Evolutionary conservation across 345 rosid species (phyloP).

Genomic region (Linum usitatissimum): DNA sequence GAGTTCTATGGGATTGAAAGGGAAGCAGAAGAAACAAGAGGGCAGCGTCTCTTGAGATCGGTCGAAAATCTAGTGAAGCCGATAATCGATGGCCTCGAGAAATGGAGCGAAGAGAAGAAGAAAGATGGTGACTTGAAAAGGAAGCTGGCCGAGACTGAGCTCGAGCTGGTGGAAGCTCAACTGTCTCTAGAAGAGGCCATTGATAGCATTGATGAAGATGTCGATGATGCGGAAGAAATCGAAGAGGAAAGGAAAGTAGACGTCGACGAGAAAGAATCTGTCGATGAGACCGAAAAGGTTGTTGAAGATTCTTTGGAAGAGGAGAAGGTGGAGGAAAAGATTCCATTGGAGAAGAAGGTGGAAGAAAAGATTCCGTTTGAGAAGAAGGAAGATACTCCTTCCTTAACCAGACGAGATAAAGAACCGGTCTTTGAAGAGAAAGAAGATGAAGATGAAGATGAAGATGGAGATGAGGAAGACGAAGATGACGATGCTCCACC

Average conservation of each 20-base stretch:
- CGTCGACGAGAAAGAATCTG: not conserved
- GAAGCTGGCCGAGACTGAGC: constrained; percentile 56
- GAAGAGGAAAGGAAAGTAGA: not conserved
- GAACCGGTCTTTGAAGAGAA: constrained; percentile 28
- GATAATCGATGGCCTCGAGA: constrained; percentile 42
- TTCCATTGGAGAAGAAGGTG: constrained; percentile 20
- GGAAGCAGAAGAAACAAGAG: constrained; percentile 30
- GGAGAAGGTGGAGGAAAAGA: not conserved
- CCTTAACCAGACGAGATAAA: constrained; percentile 22
- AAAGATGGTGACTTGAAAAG: constrained; percentile 46
- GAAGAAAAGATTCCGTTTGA: constrained; percentile 37
- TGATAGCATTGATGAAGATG: constrained; percentile 71
- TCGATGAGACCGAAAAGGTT: not conserved
- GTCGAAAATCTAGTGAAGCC: constrained; percentile 47
- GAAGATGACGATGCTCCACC: constrained; percentile 38
- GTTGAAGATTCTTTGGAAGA: not conserved
- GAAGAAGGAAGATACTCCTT: constrained; percentile 38
- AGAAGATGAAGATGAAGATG: constrained; percentile 23
- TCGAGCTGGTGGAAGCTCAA: constrained; percentile 78
- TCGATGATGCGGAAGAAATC: constrained; percentile 53
- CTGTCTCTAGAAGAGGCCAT: constrained; percentile 75
- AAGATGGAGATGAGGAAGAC: constrained; percentile 24
- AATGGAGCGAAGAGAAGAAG: constrained; percentile 74
- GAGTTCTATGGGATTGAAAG: constrained; percentile 67
- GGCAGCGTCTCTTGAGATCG: constrained; percentile 31